Evolutionary conservation across 2,329 filamentous ascomycete species (phyloP), one percentile per base, ranked within the genome.

Genomic region (Aspergillus sp.): DNA sequence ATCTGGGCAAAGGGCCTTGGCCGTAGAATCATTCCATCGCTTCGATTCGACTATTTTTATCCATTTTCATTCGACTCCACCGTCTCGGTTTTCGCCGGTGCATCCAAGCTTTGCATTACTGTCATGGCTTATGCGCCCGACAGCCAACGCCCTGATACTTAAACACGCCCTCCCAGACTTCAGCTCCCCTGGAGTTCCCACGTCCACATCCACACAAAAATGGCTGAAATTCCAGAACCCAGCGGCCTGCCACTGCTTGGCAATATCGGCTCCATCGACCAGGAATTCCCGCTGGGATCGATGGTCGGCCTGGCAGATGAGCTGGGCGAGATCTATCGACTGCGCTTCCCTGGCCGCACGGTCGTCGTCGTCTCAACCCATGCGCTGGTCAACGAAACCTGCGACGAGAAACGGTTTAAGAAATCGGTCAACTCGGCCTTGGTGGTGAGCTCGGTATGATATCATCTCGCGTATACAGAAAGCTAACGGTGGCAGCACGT

Each of bases 371-470:
- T 52, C 5, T 32, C 49, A 3, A 52, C 24, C 5, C 77, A 82
- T 38, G 81, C 80, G 42, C 71, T 89, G 1, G 76, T 88, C 38
- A 79, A 88, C 53, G 87, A 90, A 65, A 66, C 83, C 7, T 89
- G 84, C 62, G 80, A 90, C 59, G 87, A 90, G 70, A 83, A 80
- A 57, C 78, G 86, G n/a, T 59, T 59, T 32, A 48, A 53, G 5
- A 59, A 59, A 12, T 22, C 42, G 8, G 44, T 59, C 11, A 22
- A 13, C 7, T 30, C 36, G 12, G 15, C 41, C 12, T 26, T 59
- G 12, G 26, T 36, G 26, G 26, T 30, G 26, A 30, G 26, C 26
- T 11, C 26, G 26, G 11, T 30, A 30, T 1, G 3, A 30, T 4
- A 4, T 11, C 3, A 12, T 30, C 26, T 30, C 26, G 26, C 26